Percentiles rank a stretch among this genome's conserved stretches.
phyloP scores from a whole-genome alignment of 192 early-diverging fungal genomes.

The Paraglomus brasilianum region DNA sequence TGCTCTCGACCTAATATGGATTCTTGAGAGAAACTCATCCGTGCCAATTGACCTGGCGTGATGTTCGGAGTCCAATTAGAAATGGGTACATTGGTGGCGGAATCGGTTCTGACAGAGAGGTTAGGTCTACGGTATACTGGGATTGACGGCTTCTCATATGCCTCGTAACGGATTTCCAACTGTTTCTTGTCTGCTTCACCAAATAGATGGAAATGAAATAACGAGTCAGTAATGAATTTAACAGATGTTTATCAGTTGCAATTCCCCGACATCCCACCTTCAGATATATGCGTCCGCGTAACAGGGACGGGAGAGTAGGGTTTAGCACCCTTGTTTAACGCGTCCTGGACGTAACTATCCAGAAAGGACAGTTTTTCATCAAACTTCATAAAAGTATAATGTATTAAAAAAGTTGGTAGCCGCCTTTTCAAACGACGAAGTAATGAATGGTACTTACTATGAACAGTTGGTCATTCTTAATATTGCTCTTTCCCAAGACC shows the following conservation, averaged over 20 bases:
- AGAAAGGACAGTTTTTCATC: slow-evolving; percentile 23
- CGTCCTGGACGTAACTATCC: slow-evolving; percentile 17
- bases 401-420: background rate
- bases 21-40: slow-evolving; percentile 8
- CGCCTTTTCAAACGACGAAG: no score
- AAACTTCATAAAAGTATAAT: slow-evolving; percentile 9
- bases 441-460: no score
- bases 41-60: slow-evolving; percentile 24
- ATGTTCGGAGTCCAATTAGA: background rate
- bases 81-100: background rate
- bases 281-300: background rate
- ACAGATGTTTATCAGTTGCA: background rate
- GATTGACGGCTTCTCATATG: slow-evolving; percentile 21
- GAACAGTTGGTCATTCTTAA: no score
- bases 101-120: background rate
- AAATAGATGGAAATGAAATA: background rate
- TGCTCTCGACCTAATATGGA: background rate
- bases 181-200: background rate
- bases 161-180: slow-evolving; percentile 20
- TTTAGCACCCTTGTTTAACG: slow-evolving; percentile 22
- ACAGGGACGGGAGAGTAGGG: slow-evolving; percentile 20
- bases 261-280: background rate
- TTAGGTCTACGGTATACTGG: background rate
- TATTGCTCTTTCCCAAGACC: no score
- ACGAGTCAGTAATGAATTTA: background rate